Conservation (phyloP, 345 rosid genomes). For the Gossypium longicalyx region DNA sequence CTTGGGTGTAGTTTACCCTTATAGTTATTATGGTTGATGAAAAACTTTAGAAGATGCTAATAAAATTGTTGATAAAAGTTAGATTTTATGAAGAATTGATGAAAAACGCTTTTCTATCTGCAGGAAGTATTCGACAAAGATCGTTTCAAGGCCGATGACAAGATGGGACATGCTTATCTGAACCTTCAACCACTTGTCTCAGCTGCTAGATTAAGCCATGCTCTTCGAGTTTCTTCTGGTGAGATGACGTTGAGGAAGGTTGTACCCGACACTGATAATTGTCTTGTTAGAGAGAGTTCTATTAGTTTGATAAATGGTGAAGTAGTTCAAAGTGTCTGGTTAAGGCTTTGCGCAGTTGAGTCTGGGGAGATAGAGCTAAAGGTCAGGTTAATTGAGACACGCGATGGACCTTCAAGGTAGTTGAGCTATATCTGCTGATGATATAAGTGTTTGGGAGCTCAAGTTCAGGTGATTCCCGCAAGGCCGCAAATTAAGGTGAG, state of each 20-base stretch:
- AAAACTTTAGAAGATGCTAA: neutral
- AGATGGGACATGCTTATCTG: constrained; percentile 88
- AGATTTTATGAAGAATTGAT: constrained; percentile 2
- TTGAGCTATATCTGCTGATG: neutral
- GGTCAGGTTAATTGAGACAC: constrained; percentile 54
- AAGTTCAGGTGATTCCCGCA: neutral
- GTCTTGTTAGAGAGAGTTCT: constrained; percentile 74
- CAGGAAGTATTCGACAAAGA: constrained; percentile 99
- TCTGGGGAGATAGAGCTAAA: constrained; percentile 92
- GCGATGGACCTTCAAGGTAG: constrained; percentile 27
- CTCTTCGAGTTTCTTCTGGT: constrained; percentile 56
- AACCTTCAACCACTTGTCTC: constrained; percentile 86
- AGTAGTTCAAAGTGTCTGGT: constrained; percentile 86
- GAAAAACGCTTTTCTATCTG: neutral
- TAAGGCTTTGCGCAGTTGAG: constrained; percentile 74
- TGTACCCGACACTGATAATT: constrained; percentile 72
- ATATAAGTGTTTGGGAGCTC: neutral
- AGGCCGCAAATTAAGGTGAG: neutral
- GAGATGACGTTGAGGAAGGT: constrained; percentile 69
- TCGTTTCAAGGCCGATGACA: constrained; percentile 94
- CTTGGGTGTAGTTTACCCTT: too few relatives aligned
- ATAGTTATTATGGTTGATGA: neutral
- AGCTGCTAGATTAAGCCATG: constrained; percentile 72
- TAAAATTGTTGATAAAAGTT: neutral
- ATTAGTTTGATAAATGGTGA: constrained; percentile 68